These are phyloP conservation scores for Penicillium ucsense DNA, from an alignment of 495 filamentous ascomycete genomes.

Conservation along the genomic window DNA sequence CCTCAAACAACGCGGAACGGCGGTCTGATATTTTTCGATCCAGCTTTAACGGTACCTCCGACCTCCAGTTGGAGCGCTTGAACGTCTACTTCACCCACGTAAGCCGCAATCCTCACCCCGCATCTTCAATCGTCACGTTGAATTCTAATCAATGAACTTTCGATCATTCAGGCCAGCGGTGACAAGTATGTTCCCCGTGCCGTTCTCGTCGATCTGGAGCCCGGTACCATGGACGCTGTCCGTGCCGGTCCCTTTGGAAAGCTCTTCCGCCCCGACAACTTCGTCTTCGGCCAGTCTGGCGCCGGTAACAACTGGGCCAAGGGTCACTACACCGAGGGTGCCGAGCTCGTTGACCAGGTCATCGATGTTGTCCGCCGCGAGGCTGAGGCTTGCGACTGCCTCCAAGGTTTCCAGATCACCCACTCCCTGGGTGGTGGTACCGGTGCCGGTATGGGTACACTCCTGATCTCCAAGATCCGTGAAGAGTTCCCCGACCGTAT, in stretches of 20 bases:
- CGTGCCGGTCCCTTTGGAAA: conserved; percentile 97
- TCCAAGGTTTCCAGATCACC: conserved; percentile 99
- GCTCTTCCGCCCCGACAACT: conserved; percentile 99
- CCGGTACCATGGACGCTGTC: conserved; percentile 97
- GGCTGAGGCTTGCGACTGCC: conserved; percentile 98
- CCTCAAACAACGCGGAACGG: conserved; percentile 13
- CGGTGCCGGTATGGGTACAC: conserved; percentile 99
- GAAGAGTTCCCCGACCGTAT: conserved; percentile 99
- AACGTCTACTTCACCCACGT: conserved; percentile 99
- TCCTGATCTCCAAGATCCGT: conserved; percentile 99
- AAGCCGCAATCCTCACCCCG: conserved; percentile 12
- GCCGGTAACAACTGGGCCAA: conserved; percentile 99
- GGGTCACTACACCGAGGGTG: conserved; percentile 99
- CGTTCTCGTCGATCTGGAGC: conserved; percentile 98
- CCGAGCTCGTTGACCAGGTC: conserved; percentile 96
- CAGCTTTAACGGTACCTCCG: conserved; percentile 94
- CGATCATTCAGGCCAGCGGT: conserved; percentile 59
- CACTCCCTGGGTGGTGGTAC: conserved; percentile 99
- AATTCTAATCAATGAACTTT: conserved; percentile 1
- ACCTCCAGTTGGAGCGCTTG: conserved; percentile 99
- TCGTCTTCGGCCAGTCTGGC: conserved; percentile 99
- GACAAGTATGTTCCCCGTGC: conserved; percentile 99
- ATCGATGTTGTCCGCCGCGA: conserved; percentile 98
- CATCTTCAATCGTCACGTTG: background rate
- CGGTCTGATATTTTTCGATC: conserved; percentile 18